Evolutionary conservation across 257 asterid genomes (phyloP), one percentile per base, ranked within the genome.

Genomic region (Cordia subcordata): DNA sequence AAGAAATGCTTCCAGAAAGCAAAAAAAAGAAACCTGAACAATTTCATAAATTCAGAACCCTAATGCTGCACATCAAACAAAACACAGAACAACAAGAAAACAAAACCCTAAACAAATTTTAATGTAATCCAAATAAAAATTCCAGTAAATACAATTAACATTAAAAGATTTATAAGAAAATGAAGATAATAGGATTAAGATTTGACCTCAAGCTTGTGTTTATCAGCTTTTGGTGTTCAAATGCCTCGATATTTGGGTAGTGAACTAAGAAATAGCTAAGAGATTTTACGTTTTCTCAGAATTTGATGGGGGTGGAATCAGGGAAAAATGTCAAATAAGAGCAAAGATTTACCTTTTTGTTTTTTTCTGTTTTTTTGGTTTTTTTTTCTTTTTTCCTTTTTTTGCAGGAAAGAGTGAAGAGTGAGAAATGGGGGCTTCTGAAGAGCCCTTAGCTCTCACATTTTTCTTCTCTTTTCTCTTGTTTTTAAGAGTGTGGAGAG

Each of bases 121-220:
- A 27, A 27, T 27, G 6, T 27, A 27, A 27, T 6, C 35, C 27
- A 22, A 19, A 57, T 45, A 23, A 65, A 44, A 53, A 37, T 59
- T 14, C n/a, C 32, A 46, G 11, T 11, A 47, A 32, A 38, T 15
- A 18, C 13, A 47, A 33, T 22, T 1, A 19, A 55, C 39, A 39
- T 20, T 1, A 60, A 49, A 4, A 52, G 47, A n/a, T n/a, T 5
- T 27, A 49, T 47, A 23, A 5, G 35, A 15, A 51, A 55, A 60
- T 22, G 5, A 20, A 8, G 3, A 10, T 10, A n/a, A 13, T 10
- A 32, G 15, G 19, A 54, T 0, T 10, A 55, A 62, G 70, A 72
- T 67, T 71, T 72, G 60, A 72, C 78, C 78, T 72, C 44, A 49
- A 67, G 62, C 63, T 20, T 45, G 60, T 39, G 23, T 8, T 14